phyloP scores from a whole-genome alignment of 768 basidiomycete genomes.

The Auriscalpium orientale region DNA sequence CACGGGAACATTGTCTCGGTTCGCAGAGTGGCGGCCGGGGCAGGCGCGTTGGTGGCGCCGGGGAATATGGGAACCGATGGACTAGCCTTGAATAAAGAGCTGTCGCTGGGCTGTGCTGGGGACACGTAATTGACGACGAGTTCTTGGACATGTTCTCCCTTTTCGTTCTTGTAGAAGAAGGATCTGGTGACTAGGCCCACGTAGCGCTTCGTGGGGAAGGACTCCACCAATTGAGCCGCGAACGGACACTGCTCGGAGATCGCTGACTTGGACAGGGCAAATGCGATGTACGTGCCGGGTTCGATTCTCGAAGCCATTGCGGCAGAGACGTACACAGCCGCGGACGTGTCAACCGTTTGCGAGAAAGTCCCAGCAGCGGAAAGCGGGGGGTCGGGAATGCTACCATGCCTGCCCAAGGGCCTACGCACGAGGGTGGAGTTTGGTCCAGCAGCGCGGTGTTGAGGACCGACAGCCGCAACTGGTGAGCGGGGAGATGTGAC shows the following conservation, averaged over 20 bases:
- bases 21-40: neutral
- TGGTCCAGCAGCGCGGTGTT: too few species aligned
- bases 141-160: constrained; percentile 11
- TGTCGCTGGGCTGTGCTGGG: constrained; percentile 4
- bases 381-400: neutral
- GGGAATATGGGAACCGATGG: neutral
- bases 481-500: too few species aligned
- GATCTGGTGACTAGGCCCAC: constrained; percentile 19
- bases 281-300: constrained; percentile 13
- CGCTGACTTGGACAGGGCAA: constrained; percentile 13
- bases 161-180: constrained; percentile 4
- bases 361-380: neutral
- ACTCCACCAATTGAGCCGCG: neutral
- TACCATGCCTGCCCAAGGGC: neutral
- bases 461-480: too few species aligned
- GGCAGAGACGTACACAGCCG: neutral
- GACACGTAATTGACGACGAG: constrained; percentile 18
- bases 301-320: neutral
- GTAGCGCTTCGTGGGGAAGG: constrained; percentile 13
- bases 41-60: neutral
- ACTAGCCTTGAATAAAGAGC: neutral
- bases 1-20: constrained; percentile 20
- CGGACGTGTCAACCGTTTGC: neutral
- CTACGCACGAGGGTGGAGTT: neutral
- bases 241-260: constrained; percentile 4